Percentiles rank a stretch among this genome's conserved stretches.
phyloP scores from a whole-genome alignment of 805 yeast genomes.

The Dipodascopsis tothii region DNA sequence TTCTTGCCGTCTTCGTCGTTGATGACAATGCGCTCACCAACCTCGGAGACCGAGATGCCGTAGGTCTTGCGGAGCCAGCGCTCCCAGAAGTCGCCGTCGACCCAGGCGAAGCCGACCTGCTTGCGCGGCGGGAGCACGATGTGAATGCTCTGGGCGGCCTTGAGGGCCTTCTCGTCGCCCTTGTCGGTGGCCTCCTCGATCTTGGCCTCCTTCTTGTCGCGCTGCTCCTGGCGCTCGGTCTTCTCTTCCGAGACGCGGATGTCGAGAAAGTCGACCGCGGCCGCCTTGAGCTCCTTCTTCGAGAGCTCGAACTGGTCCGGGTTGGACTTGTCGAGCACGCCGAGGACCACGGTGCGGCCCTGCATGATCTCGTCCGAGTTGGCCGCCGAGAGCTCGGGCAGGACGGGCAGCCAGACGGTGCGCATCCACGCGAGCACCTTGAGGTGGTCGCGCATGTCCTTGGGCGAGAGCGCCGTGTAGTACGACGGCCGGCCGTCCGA shows the following conservation, averaged over 20 bases:
- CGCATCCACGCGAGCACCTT: conserved; percentile 29
- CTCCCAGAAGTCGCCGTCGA: conserved; percentile 32
- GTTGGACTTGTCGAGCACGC: conserved; percentile 29
- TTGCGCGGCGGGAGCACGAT: conserved; percentile 25
- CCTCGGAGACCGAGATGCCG: conserved; percentile 24
- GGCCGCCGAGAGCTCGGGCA: conserved; percentile 34
- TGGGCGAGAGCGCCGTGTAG: conserved; percentile 29
- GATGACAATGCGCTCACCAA: conserved; percentile 27
- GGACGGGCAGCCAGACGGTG: conserved; percentile 31
- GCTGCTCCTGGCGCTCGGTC: conserved; percentile 26
- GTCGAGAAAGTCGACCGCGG: conserved; percentile 29
- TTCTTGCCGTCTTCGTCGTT: conserved; percentile 26
- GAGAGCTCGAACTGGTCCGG: conserved; percentile 23
- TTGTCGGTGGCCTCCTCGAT: conserved; percentile 31
- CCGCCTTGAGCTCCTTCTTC: conserved; percentile 27
- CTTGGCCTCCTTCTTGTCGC: conserved; percentile 29
- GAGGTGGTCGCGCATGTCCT: conserved; percentile 30
- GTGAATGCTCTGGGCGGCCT: conserved; percentile 27
- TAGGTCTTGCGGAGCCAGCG: conserved; percentile 30
- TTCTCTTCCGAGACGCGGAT: conserved; percentile 22
- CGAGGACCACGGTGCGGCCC: conserved; percentile 30
- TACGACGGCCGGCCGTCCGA: conserved; percentile 25
- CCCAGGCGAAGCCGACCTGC: conserved; percentile 32
- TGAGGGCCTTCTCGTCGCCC: conserved; percentile 29
- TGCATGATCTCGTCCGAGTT: conserved; percentile 30